Conservation (phyloP, 306 rosid genomes). For the Arachis hypogaea region DNA sequence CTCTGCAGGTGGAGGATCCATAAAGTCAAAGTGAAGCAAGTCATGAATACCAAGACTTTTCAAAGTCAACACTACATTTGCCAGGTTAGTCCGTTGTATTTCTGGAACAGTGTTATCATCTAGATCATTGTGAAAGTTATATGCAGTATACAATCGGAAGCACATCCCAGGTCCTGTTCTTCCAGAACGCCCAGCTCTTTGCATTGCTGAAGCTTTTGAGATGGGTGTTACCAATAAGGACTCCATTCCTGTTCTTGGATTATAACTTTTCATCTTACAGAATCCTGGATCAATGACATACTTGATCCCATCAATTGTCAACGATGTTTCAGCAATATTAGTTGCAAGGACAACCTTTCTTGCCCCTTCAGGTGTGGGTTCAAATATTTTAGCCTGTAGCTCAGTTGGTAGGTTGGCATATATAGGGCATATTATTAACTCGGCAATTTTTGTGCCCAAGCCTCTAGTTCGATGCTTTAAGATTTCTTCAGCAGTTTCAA, state of each 20-base stretch:
- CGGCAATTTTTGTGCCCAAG: conserved; percentile 91
- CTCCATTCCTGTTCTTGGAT: conserved; percentile 98
- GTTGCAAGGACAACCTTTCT: conserved; percentile 95
- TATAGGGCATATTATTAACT: conserved; percentile 91
- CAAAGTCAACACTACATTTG: conserved; percentile 83
- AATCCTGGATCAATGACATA: conserved; percentile 98
- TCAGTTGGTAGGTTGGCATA: conserved; percentile 97
- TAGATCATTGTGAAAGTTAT: conserved; percentile 72
- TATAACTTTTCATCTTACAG: conserved; percentile 72
- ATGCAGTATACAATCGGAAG: conserved; percentile 81
- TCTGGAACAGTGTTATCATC: conserved; percentile 94
- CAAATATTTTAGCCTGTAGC: conserved; percentile 92
- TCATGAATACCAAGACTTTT: conserved; percentile 95
- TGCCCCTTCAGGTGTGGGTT: conserved; percentile 97
- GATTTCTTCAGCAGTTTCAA: conserved; percentile 97
- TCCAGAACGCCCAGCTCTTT: conserved; percentile 95
- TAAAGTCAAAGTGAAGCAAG: conserved; percentile 80
- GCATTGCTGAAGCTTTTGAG: conserved; percentile 96
- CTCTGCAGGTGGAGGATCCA: conserved; percentile 99
- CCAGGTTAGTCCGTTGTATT: conserved; percentile 89
- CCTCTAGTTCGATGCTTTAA: conserved; percentile 86
- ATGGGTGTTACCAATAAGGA: conserved; percentile 80
- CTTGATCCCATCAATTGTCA: conserved; percentile 95
- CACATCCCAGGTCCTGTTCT: conserved; percentile 98
- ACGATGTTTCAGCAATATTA: conserved; percentile 94